Percentiles rank a stretch among this genome's conserved stretches.
Evolutionary conservation across 2,329 filamentous ascomycete species (phyloP).

Genomic region (Claviceps africana): DNA sequence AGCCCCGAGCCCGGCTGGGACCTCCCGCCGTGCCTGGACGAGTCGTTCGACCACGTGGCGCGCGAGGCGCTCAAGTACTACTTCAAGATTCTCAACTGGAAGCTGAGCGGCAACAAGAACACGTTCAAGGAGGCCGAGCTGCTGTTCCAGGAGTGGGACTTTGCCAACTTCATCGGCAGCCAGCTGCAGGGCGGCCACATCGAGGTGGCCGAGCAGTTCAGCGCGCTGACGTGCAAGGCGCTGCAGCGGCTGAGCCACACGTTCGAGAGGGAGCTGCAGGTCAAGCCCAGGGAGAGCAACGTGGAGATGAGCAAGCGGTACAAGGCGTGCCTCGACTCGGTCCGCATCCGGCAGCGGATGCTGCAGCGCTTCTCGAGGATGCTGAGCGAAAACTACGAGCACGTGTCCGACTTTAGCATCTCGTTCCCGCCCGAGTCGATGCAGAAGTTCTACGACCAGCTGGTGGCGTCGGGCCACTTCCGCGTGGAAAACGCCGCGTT

Average conservation of each 20-base stretch:
- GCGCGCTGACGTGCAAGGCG: slow-evolving; percentile 82
- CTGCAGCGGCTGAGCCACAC: slow-evolving; percentile 76
- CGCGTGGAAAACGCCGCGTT: slow-evolving; percentile 59
- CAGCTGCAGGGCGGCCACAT: slow-evolving; percentile 89
- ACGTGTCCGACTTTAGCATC: slow-evolving; percentile 89
- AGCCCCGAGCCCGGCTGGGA: slow-evolving; percentile 89
- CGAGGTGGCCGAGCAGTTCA: slow-evolving; percentile 96
- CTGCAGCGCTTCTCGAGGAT: slow-evolving; percentile 89
- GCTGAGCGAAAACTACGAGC: slow-evolving; percentile 86
- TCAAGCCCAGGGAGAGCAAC: slow-evolving; percentile 68
- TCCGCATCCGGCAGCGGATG: slow-evolving; percentile 90
- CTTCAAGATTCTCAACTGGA: slow-evolving; percentile 98
- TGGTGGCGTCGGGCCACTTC: slow-evolving; percentile 75
- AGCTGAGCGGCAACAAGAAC: slow-evolving; percentile 92
- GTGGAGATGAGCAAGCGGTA: slow-evolving; percentile 93
- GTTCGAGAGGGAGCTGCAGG: slow-evolving; percentile 81
- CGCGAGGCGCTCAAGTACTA: slow-evolving; percentile 93
- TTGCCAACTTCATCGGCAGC: slow-evolving; percentile 83
- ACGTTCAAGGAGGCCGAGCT: slow-evolving; percentile 98
- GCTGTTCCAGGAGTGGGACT: slow-evolving; percentile 94
- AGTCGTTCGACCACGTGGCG: slow-evolving; percentile 85
- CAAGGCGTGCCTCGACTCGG: slow-evolving; percentile 88
- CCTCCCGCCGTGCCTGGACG: slow-evolving; percentile 87
- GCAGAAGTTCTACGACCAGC: slow-evolving; percentile 63
- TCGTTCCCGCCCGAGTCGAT: slow-evolving; percentile 53